Conservation (phyloP, 1,139 yeast genomes). For the Yamadazyma atmosphaerica region DNA sequence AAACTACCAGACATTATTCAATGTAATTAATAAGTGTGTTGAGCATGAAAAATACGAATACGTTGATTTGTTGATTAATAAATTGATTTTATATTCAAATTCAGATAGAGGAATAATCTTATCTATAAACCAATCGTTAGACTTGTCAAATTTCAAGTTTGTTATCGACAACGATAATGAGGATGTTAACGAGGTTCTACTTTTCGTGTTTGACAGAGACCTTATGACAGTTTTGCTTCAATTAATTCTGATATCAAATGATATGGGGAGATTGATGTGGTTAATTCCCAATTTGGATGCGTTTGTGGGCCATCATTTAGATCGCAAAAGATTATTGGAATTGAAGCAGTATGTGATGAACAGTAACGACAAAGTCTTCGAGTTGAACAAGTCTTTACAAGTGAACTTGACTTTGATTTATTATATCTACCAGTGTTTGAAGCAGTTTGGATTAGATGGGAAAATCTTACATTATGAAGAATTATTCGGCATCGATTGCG, state of each 20-base stretch:
- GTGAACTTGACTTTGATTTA: slow-evolving; percentile 10
- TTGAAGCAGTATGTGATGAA: not conserved
- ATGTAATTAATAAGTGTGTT: slow-evolving; percentile 33
- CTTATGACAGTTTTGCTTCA: slow-evolving; percentile 26
- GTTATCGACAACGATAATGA: slow-evolving; percentile 10
- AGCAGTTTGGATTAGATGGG: slow-evolving; percentile 26
- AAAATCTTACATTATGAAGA: slow-evolving; percentile 22
- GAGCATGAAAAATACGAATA: slow-evolving; percentile 26
- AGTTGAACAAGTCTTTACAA: slow-evolving; percentile 4
- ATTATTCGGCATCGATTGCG: slow-evolving; percentile 10
- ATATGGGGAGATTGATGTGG: slow-evolving; percentile 42
- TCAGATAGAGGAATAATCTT: slow-evolving; percentile 14
- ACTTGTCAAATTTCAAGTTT: slow-evolving; percentile 9
- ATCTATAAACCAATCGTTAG: slow-evolving; percentile 12
- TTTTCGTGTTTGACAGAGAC: slow-evolving; percentile 24
- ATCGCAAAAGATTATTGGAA: not conserved
- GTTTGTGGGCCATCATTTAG: slow-evolving; percentile 17
- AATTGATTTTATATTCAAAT: slow-evolving; percentile 31
- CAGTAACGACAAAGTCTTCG: not conserved
- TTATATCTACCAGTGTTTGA: slow-evolving; percentile 18
- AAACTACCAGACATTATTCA: slow-evolving; percentile 21
- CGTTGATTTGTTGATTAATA: slow-evolving; percentile 37
- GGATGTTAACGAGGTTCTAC: slow-evolving; percentile 6
- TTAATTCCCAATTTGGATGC: slow-evolving; percentile 37
- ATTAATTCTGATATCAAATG: slow-evolving; percentile 29